phyloP scores from a whole-genome alignment of 2,329 filamentous ascomycete species.

The Fusarium hostae region DNA sequence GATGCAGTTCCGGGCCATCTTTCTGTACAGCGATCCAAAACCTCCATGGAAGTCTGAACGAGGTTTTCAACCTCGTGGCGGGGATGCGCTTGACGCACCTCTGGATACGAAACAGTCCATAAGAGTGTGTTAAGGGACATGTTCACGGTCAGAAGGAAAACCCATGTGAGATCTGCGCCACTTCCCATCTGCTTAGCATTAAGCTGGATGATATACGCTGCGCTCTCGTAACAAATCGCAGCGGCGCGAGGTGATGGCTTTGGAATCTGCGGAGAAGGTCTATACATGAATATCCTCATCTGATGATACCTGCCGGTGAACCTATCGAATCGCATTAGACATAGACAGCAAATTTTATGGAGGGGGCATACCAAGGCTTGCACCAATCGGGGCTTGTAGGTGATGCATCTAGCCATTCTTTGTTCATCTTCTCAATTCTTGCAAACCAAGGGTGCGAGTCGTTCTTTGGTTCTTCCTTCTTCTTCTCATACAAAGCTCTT shows the following conservation, averaged over 20 bases:
- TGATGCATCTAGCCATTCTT: slow-evolving; percentile 80
- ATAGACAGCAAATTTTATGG: not conserved
- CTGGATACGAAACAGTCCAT: slow-evolving; percentile 89
- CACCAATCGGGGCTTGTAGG: slow-evolving; percentile 79
- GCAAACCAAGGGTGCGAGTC: slow-evolving; percentile 90
- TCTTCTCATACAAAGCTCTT: slow-evolving; percentile 85
- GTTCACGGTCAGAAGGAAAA: slow-evolving; percentile 89
- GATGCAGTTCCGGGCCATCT: slow-evolving; percentile 92
- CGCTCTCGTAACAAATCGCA: slow-evolving; percentile 82
- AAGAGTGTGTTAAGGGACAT: slow-evolving; percentile 92
- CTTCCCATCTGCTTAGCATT: slow-evolving; percentile 82
- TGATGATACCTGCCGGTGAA: slow-evolving; percentile 80
- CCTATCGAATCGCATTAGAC: slow-evolving; percentile 54
- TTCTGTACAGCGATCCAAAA: slow-evolving; percentile 82
- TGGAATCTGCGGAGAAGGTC: slow-evolving; percentile 91
- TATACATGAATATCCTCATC: slow-evolving; percentile 87
- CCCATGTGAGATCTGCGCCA: slow-evolving; percentile 88
- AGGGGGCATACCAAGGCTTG: slow-evolving; percentile 76
- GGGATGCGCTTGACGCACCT: slow-evolving; percentile 78
- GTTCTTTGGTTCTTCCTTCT: slow-evolving; percentile 77
- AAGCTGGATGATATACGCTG: slow-evolving; percentile 82
- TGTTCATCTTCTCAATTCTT: slow-evolving; percentile 80
- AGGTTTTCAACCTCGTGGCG: slow-evolving; percentile 81
- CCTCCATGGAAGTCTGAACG: slow-evolving; percentile 78
- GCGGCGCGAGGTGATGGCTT: slow-evolving; percentile 85